Percentiles rank a stretch among this genome's conserved stretches.
Conservation (phyloP, 176 grass and related monocot species). For the Carex parvula region DNA sequence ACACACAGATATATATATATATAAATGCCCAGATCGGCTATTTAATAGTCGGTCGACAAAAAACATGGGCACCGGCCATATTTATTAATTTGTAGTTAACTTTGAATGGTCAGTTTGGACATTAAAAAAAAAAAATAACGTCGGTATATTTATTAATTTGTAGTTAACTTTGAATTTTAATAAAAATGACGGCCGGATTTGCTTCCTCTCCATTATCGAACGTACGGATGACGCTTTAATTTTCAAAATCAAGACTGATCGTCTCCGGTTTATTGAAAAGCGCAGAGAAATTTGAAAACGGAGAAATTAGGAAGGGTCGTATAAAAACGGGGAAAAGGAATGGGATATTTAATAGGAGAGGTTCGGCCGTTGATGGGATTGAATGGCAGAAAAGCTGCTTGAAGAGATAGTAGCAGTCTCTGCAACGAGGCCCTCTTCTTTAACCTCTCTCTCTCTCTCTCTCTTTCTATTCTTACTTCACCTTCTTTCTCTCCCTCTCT, state of each 20-base stretch:
- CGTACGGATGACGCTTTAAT: background rate
- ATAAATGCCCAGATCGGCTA: no score
- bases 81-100: no score
- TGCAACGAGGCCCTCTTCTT: constrained; percentile 10
- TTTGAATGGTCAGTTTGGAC: no score
- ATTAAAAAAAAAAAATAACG: no score
- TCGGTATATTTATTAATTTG: no score
- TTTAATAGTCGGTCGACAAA: no score
- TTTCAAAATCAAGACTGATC: background rate
- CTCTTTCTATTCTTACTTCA: constrained; percentile 4
- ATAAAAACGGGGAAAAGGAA: constrained; percentile 5
- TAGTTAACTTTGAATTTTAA: no score
- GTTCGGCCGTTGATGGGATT: constrained; percentile 21
- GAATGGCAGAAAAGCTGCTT: constrained; percentile 34
- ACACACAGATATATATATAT: no score
- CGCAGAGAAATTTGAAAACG: background rate
- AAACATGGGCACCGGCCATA: no score
- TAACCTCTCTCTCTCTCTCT: background rate
- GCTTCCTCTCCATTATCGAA: background rate
- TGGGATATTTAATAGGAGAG: constrained; percentile 16
- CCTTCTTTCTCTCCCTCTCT: background rate
- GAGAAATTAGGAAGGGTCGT: background rate
- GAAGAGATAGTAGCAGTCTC: constrained; percentile 15
- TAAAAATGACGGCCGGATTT: no score
- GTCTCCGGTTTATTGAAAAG: background rate